Evolutionary conservation across 371 early-diverging fungal species (phyloP), one percentile per base, ranked within the genome.

Genomic region (Mucor lusitanicus): DNA sequence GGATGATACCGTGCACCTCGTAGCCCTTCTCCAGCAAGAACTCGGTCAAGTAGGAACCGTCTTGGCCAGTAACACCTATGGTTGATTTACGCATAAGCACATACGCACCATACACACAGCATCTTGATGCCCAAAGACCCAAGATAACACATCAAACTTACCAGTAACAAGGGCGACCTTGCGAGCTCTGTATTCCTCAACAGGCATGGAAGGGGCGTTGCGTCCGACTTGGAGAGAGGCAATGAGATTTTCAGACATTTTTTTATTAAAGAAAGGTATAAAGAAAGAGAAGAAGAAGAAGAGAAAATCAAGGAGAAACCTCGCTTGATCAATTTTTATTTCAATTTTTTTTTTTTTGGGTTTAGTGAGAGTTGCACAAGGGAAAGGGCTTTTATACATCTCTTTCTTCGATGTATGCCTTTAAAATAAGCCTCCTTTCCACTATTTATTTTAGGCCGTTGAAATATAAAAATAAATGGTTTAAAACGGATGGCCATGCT

Each of bases 1-100:
- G 88, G 62, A 94, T 92, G 69, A 94, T 90, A 67, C 94, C 94
- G 64, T 94, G 94, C 12, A 94, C 94, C 62, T 84, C 86, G 72
- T 94, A 94, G 65, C 92, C 93, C 81, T 92, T 92, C 44, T 74
- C 74, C 65, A 93, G 74, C 40, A 94, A 81, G 37, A 92, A 86
- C 71, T 94, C 94, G 0, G 90, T 83, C 53, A 94, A 82, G 74
- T 94, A 94, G 58, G 88, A 88, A 53, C 94, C 94, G 78, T 92
- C 94, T 78, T 94, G 94, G 59, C 94, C 94, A 63, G 92, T 94
- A 67, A 94, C 91, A 78, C 94, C 94, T 53, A 40, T 13, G 1
- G 40, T 28, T 46, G 19, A 46, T 46, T 46, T 21, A 40, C 23
- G 25, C 23, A 13, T 50, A 23, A 50, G 50, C 50, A 23, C 56